Evolutionary conservation across 2,329 filamentous ascomycete genomes (phyloP).

Genomic region (Trichoderma brevicompactum): DNA sequence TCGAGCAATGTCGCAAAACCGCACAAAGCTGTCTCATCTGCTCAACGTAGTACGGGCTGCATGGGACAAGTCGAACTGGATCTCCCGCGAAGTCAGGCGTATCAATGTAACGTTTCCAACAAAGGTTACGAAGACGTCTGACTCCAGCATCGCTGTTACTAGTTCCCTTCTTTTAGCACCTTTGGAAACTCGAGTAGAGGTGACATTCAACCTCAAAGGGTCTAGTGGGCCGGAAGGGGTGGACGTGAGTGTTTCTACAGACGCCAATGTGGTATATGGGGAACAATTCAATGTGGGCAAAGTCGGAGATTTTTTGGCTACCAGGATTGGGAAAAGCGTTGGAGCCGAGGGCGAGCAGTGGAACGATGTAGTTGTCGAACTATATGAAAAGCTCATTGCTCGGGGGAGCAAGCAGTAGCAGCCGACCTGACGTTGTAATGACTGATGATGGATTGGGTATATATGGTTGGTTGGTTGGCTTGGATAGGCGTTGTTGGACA

Average conservation of each 20-base stretch:
- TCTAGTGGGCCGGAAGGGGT: slow-evolving; percentile 53
- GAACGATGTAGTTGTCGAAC: slow-evolving; percentile 60
- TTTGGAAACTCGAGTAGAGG: slow-evolving; percentile 70
- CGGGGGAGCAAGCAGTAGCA: slow-evolving; percentile 55
- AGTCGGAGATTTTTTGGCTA: slow-evolving; percentile 71
- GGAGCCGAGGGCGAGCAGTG: slow-evolving; percentile 49
- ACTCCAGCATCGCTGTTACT: slow-evolving; percentile 66
- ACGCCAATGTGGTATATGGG: slow-evolving; percentile 72
- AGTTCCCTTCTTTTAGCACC: slow-evolving; percentile 65
- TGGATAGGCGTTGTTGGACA: slow-evolving; percentile 29
- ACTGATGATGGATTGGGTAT: slow-evolving; percentile 38
- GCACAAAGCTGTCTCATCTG: slow-evolving; percentile 61
- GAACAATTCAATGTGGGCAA: slow-evolving; percentile 77
- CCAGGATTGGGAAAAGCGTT: slow-evolving; percentile 53
- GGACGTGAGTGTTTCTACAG: slow-evolving; percentile 57
- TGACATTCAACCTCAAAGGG: slow-evolving; percentile 60
- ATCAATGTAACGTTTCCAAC: slow-evolving; percentile 69
- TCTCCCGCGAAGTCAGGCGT: slow-evolving; percentile 64
- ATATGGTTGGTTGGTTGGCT: slow-evolving; percentile 19
- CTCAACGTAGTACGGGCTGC: slow-evolving; percentile 62
- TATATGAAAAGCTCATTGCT: slow-evolving; percentile 59
- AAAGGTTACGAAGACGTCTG: slow-evolving; percentile 63
- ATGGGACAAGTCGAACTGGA: slow-evolving; percentile 67
- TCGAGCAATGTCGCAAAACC: slow-evolving; percentile 62
- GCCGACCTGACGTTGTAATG: slow-evolving; percentile 33